These are phyloP conservation scores for Russula vinacea DNA, from an alignment of 768 basidiomycete genomes.

Conservation along the genomic window DNA sequence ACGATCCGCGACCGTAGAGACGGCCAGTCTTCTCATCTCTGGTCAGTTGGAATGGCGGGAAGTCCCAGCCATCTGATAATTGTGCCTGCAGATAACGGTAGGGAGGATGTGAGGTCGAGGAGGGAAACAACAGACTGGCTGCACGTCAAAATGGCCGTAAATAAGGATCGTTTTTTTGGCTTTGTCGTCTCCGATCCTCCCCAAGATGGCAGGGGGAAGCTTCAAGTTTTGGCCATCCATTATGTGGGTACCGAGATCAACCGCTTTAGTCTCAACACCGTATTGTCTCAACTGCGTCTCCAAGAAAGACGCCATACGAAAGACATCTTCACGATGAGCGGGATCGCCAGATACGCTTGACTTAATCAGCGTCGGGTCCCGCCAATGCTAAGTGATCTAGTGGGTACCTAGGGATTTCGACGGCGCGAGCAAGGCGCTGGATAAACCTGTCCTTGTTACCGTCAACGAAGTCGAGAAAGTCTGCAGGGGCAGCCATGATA, in stretches of 20 bases:
- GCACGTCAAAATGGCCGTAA: constrained; percentile 96
- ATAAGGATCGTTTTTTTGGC: constrained; percentile 91
- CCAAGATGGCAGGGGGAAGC: constrained; percentile 83
- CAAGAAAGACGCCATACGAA: constrained; percentile 85
- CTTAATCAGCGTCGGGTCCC: constrained; percentile 3
- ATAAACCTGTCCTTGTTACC: constrained; percentile 71
- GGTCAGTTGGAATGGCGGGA: constrained; percentile 77
- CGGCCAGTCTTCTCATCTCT: constrained; percentile 51
- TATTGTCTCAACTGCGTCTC: constrained; percentile 67
- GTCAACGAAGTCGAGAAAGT: constrained; percentile 56
- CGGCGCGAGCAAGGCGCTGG: constrained; percentile 71
- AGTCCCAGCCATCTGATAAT: constrained; percentile 78
- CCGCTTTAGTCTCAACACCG: constrained; percentile 71
- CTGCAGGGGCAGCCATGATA: constrained; percentile 38
- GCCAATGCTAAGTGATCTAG: background rate
- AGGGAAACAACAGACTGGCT: constrained; percentile 58
- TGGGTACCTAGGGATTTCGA: constrained; percentile 72
- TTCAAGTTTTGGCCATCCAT: constrained; percentile 67
- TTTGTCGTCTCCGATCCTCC: constrained; percentile 74
- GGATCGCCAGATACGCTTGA: constrained; percentile 66
- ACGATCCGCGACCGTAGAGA: constrained; percentile 81
- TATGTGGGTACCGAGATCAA: constrained; percentile 72
- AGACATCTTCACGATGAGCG: constrained; percentile 67
- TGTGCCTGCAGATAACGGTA: constrained; percentile 36
- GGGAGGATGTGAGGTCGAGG: background rate